Percentiles rank a stretch among this genome's conserved stretches.
Evolutionary conservation across 345 rosid genomes (phyloP).

Genomic region (Trapa incisa): DNA sequence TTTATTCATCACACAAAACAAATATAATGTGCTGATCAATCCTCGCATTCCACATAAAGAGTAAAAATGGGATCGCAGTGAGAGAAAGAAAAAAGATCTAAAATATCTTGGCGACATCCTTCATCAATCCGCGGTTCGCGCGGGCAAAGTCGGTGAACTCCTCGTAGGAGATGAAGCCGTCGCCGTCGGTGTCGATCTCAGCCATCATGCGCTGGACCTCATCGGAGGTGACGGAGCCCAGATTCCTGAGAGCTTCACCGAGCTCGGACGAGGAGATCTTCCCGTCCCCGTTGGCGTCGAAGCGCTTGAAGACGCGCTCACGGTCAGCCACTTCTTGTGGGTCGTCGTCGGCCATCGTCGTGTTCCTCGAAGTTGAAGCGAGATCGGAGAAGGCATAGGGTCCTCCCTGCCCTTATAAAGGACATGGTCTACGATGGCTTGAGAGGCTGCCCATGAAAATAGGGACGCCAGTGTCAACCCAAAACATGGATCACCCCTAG

Average conservation of each 20-base stretch:
- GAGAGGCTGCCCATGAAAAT: background rate
- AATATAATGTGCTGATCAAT: background rate
- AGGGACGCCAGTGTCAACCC: background rate
- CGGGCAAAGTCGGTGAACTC: slow-evolving; percentile 61
- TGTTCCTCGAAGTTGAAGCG: background rate
- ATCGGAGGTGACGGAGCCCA: slow-evolving; percentile 46
- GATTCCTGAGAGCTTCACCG: slow-evolving; percentile 57
- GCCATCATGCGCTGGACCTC: slow-evolving; percentile 80
- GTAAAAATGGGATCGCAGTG: background rate
- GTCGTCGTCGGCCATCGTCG: slow-evolving; percentile 43
- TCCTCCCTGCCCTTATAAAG: background rate
- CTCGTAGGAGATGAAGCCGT: slow-evolving; percentile 61
- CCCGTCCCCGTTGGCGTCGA: slow-evolving; percentile 73
- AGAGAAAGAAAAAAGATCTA: slow-evolving; percentile 9
- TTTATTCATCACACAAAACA: too few relatives aligned
- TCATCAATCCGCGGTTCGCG: slow-evolving; percentile 72
- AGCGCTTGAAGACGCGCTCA: slow-evolving; percentile 67
- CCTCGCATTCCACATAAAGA: background rate
- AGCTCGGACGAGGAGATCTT: slow-evolving; percentile 68
- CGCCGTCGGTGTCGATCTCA: slow-evolving; percentile 85
- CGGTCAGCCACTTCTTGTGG: slow-evolving; percentile 36
- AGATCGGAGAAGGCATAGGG: background rate
- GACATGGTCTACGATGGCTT: background rate
- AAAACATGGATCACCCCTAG: slow-evolving; percentile 4
- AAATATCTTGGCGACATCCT: slow-evolving; percentile 80